Percentiles rank a stretch among this genome's conserved stretches.
Evolutionary conservation across 306 rosid species (phyloP).

Genomic region (Malus orientalis): DNA sequence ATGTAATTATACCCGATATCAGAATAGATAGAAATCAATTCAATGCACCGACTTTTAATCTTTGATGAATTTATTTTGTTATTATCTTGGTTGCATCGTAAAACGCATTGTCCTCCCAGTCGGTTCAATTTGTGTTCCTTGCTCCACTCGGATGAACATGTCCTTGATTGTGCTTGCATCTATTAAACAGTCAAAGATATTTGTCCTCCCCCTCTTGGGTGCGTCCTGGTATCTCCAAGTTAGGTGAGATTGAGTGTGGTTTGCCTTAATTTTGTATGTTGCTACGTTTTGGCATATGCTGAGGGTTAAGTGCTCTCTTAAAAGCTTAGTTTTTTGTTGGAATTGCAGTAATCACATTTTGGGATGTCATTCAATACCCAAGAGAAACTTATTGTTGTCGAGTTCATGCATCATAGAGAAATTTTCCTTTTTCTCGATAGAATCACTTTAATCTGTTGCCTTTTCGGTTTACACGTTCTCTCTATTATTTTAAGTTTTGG

Average conservation of each 20-base stretch:
- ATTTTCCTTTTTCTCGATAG: not conserved
- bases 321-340: not conserved
- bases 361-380: not conserved
- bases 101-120: not conserved
- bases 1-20: constrained; percentile 48
- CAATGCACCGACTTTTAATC: constrained; percentile 23
- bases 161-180: not conserved
- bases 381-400: not conserved
- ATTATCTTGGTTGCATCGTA: not conserved
- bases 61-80: constrained; percentile 5
- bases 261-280: not conserved
- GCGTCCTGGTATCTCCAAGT: not conserved
- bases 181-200: not conserved
- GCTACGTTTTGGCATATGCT: not conserved
- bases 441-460: not conserved
- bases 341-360: not conserved
- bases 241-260: not conserved
- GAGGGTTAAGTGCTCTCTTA: not conserved
- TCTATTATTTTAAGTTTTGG: not conserved
- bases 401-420: not conserved
- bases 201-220: not conserved
- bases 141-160: not conserved
- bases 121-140: not conserved
- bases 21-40: constrained; percentile 31
- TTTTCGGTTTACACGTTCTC: not conserved